A percentile compares a stretch with the other conserved stretches of the same genome.
phyloP scores from a whole-genome alignment of 768 basidiomycete species.

The Imleria badia region DNA sequence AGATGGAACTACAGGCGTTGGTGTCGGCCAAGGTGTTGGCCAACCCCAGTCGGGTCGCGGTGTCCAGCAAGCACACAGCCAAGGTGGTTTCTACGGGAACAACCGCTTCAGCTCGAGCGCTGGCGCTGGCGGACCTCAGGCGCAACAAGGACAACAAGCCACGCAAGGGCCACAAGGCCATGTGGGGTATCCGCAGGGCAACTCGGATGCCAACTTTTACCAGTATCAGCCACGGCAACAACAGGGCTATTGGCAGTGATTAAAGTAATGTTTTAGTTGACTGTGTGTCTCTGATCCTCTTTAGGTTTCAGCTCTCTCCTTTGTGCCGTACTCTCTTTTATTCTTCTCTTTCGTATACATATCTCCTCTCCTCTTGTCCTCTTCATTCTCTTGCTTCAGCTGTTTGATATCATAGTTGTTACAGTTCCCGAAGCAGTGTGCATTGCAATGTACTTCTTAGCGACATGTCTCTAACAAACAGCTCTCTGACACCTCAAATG shows the following conservation, averaged over 20 bases:
- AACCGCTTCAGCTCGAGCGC: constrained; percentile 45
- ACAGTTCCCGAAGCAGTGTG: constrained; percentile 22
- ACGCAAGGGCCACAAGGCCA: constrained; percentile 38
- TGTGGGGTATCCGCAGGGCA: constrained; percentile 52
- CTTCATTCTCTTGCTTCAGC: constrained; percentile 22
- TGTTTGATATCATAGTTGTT: constrained; percentile 32
- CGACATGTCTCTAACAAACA: constrained; percentile 24
- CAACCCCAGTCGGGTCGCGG: constrained; percentile 42
- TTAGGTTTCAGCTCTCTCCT: constrained; percentile 3
- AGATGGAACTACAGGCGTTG: constrained; percentile 52
- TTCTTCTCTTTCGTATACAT: constrained; percentile 9
- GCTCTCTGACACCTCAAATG: background rate
- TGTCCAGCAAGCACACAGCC: constrained; percentile 43
- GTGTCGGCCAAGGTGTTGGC: constrained; percentile 36
- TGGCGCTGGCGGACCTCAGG: constrained; percentile 46
- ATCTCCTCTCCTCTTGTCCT: background rate
- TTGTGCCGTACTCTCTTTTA: constrained; percentile 4
- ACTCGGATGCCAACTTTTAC: constrained; percentile 67
- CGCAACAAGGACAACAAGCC: constrained; percentile 44
- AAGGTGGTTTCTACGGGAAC: constrained; percentile 46
- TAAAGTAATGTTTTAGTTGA: constrained; percentile 10
- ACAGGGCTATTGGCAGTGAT: constrained; percentile 55
- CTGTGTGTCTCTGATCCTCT: constrained; percentile 3
- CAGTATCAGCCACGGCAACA: constrained; percentile 68
- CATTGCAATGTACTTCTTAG: constrained; percentile 32